Evolutionary conservation across 352 stramenopile genomes (phyloP), one percentile per base, ranked within the genome.

Genomic region (Globisporangium spinosum): DNA sequence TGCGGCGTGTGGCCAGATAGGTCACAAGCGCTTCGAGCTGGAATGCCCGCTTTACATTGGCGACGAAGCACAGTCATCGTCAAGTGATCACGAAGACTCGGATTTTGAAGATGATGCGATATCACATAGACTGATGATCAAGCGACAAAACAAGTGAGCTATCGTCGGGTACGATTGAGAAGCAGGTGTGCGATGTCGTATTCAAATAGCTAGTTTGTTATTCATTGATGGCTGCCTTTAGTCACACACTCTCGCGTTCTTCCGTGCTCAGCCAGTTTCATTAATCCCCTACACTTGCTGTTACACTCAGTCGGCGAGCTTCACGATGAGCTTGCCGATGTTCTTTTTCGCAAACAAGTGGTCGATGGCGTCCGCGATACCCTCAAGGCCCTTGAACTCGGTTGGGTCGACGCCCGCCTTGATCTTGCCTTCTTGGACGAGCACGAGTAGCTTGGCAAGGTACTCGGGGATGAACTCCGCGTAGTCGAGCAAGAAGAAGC

Each of bases 271-370:
- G 17, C 43, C 43, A 51, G 43, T 5, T 51, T 47, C 17, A 51
- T 7, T 51, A 51, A 10, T 22, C 6, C 43, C 43, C 5, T 60
- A 20, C 55, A 7, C 23, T 25, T 7, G 9, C 3, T 60, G 4
- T 22, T 17, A 23, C 47, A 51, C 32, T 60, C 35, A 60, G 55
- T 58, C 53, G 27, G 64, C 69, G 25, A 89, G 77, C 49, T 82
- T 75, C 23, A 89, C 75, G 29, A 90, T 75, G 54, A 91, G 77
- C 68, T 91, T 93, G 55, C 83, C 85, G 40, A 85, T 74, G 23
- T 83, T 85, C 49, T 83, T 64, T 57, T 73, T 77, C 43, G 68
- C 71, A 65, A 85, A 88, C 47, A 89, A 74, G 47, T 75, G 67
- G 45, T 78, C 74, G 67, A 91, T 85, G 58, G 73, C 81, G 22